phyloP scores from a whole-genome alignment of 331 rosid species.

The Quercus lobata region DNA sequence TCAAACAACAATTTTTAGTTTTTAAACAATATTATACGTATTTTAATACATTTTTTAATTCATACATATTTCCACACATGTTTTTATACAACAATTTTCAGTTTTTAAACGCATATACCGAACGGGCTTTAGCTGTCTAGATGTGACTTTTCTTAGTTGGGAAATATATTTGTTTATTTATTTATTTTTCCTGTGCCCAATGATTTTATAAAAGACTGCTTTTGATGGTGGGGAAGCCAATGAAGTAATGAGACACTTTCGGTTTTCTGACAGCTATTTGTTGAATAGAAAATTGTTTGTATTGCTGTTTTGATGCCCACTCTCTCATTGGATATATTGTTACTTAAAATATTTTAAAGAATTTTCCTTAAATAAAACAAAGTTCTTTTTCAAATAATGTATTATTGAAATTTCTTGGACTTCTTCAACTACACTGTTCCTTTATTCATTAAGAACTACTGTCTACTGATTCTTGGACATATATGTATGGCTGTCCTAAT shows the following conservation, averaged over 20 bases:
- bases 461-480: too few species aligned
- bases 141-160: background rate
- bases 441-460: too few species aligned
- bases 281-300: slow-evolving; percentile 1
- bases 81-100: too few species aligned
- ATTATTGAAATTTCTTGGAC: too few species aligned
- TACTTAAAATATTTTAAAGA: background rate
- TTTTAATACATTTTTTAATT: too few species aligned
- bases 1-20: too few species aligned
- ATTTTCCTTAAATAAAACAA: background rate
- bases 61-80: too few species aligned
- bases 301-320: background rate
- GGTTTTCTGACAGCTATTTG: background rate
- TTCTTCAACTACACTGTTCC: too few species aligned
- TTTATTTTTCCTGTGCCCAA: background rate
- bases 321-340: background rate
- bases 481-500: too few species aligned
- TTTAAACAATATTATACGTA: too few species aligned
- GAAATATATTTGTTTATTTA: background rate
- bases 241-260: background rate
- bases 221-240: background rate
- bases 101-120: too few species aligned
- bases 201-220: background rate
- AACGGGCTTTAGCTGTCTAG: too few species aligned
- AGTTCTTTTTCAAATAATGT: background rate